Evolutionary conservation across 2,329 filamentous ascomycete species (phyloP).

Genomic region (Fusarium gaditjirri): DNA sequence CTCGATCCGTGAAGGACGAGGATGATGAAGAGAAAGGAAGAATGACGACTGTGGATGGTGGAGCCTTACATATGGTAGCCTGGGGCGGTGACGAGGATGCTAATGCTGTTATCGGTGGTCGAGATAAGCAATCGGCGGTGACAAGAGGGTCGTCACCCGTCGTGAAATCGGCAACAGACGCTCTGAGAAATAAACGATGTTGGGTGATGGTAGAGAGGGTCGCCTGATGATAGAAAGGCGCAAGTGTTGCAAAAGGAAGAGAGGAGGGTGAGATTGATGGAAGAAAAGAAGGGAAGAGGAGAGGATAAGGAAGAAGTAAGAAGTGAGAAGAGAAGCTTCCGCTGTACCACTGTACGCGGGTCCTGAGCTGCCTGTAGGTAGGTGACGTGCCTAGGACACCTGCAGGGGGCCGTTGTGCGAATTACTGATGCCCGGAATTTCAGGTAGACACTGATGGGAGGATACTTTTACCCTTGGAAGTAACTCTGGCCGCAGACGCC

Average conservation of each 20-base stretch:
- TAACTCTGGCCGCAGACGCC: constrained; percentile 10
- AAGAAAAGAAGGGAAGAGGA: constrained; percentile 20
- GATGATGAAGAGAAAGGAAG: constrained; percentile 26
- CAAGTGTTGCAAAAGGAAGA: constrained; percentile 12
- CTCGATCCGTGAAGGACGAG: constrained; percentile 30
- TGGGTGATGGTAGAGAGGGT: neutral
- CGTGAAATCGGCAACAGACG: neutral
- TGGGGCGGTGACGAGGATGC: constrained; percentile 43
- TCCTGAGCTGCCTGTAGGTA: constrained; percentile 18
- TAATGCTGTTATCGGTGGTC: constrained; percentile 38
- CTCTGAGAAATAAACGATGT: neutral
- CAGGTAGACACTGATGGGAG: constrained; percentile 7
- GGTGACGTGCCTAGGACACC: neutral
- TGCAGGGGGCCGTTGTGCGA: constrained; percentile 16
- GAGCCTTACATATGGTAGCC: constrained; percentile 39
- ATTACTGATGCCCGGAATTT: constrained; percentile 15
- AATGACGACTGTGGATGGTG: constrained; percentile 36
- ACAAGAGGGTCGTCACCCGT: constrained; percentile 41
- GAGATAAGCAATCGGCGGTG: constrained; percentile 44
- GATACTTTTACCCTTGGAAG: neutral
- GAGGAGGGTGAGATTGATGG: constrained; percentile 29
- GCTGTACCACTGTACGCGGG: constrained; percentile 20
- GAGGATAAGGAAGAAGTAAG: constrained; percentile 36
- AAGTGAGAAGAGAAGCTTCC: constrained; percentile 20
- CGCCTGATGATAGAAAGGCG: neutral